These are phyloP conservation scores for Phialophora verrucosa DNA, from an alignment of 2,329 filamentous ascomycete genomes.

Conservation along the genomic window DNA sequence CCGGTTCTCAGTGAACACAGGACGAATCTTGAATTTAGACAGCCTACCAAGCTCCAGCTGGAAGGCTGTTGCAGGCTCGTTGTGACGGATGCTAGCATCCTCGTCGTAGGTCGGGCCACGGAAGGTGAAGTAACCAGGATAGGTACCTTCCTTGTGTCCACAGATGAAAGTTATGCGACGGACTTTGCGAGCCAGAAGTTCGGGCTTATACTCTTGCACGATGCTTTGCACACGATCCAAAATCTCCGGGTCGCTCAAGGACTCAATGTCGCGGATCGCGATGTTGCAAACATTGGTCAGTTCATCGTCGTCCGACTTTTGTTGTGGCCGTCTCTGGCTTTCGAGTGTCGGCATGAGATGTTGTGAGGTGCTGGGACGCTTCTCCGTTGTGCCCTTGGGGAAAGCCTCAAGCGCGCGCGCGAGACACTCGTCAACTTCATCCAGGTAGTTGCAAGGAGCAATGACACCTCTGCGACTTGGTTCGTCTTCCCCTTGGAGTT, in stretches of 20 bases:
- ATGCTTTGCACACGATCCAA: conserved; percentile 75
- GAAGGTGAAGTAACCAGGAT: conserved; percentile 98
- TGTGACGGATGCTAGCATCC: conserved; percentile 95
- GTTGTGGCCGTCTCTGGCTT: conserved; percentile 70
- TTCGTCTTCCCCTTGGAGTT: conserved; percentile 68
- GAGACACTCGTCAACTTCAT: conserved; percentile 89
- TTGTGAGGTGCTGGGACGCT: conserved; percentile 60
- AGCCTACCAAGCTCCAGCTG: conserved; percentile 94
- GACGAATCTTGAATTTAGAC: conserved; percentile 96
- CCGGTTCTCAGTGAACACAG: conserved; percentile 97
- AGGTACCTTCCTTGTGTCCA: conserved; percentile 89
- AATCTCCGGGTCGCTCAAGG: conserved; percentile 79
- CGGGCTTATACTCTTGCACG: conserved; percentile 79
- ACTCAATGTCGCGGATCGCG: conserved; percentile 86
- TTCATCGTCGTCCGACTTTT: conserved; percentile 70
- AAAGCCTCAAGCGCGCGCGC: conserved; percentile 83
- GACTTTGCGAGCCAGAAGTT: conserved; percentile 79
- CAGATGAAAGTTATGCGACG: conserved; percentile 96
- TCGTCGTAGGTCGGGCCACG: conserved; percentile 87
- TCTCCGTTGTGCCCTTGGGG: conserved; percentile 63
- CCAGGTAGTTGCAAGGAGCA: conserved; percentile 88
- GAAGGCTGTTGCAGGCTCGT: conserved; percentile 94
- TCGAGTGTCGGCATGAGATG: conserved; percentile 74
- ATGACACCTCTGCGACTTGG: conserved; percentile 91
- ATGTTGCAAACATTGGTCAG: conserved; percentile 92